phyloP scores from a whole-genome alignment of 176 grass and related monocot genomes.

The Zea mays region DNA sequence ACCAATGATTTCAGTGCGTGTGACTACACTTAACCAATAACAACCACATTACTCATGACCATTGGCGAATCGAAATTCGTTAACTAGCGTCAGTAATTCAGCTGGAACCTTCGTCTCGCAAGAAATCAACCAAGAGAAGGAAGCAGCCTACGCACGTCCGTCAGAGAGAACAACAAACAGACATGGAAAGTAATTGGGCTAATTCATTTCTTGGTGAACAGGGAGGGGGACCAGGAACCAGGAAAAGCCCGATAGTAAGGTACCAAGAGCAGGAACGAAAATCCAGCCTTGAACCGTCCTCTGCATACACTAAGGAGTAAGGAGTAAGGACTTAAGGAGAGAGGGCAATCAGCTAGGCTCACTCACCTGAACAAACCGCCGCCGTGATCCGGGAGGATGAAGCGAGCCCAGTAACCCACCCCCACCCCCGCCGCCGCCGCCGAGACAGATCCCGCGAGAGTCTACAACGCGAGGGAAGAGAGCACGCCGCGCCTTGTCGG shows the following conservation, averaged over 20 bases:
- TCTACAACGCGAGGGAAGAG: not conserved
- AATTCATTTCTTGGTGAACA: not conserved
- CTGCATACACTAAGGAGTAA: not conserved
- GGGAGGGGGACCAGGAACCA: not conserved
- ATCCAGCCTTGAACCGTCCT: not conserved
- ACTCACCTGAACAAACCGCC: constrained; percentile 44
- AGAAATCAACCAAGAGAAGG: not conserved
- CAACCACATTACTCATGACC: not conserved
- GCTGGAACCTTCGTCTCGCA: not conserved
- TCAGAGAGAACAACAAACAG: not conserved
- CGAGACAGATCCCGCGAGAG: not conserved
- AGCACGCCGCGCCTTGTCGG: not conserved
- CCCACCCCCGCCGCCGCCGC: not conserved
- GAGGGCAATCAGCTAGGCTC: not conserved
- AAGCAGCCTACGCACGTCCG: not conserved
- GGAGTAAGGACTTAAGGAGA: not conserved
- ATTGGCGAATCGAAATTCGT: not conserved
- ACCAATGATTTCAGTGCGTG: constrained; percentile 9
- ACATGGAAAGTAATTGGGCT: not conserved
- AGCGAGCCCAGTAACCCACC: not conserved
- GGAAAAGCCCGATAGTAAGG: not conserved
- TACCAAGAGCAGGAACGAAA: not conserved
- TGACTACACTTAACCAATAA: constrained; percentile 7
- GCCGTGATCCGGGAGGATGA: not conserved
- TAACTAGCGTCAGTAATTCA: not conserved